phyloP scores from a whole-genome alignment of 805 yeast genomes.

The Suhomyces faveliae region DNA sequence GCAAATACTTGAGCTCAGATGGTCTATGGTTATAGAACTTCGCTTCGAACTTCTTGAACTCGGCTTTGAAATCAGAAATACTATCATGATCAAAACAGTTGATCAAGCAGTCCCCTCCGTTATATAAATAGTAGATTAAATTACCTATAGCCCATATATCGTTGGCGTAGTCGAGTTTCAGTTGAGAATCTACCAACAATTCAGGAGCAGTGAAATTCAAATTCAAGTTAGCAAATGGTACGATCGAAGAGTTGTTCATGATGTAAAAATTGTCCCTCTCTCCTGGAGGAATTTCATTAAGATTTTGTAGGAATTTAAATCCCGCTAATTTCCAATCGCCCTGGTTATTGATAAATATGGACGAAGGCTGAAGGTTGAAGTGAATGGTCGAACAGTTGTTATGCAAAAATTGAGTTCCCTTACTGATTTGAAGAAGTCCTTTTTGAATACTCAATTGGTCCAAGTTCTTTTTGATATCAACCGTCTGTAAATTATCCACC shows the following conservation, averaged over 20 bases:
- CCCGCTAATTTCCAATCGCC: conserved; percentile 96
- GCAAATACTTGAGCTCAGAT: conserved; percentile 41
- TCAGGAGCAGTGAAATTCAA: conserved; percentile 85
- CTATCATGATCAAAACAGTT: conserved; percentile 48
- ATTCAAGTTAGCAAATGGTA: conserved; percentile 75
- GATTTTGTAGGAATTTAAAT: conserved; percentile 48
- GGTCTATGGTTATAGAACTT: conserved; percentile 41
- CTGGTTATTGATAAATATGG: conserved; percentile 72
- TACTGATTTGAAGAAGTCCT: conserved; percentile 76
- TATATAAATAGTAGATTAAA: conserved; percentile 68
- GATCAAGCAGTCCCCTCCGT: conserved; percentile 45
- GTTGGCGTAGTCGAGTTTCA: conserved; percentile 55
- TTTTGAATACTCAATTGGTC: conserved; percentile 76
- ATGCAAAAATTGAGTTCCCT: conserved; percentile 82
- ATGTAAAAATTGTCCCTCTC: conserved; percentile 59
- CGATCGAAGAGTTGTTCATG: conserved; percentile 70
- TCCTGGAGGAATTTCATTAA: conserved; percentile 46
- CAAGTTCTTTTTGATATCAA: conserved; percentile 30
- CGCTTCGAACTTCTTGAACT: conserved; percentile 45
- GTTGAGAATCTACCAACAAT: conserved; percentile 55
- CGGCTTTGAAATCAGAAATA: conserved; percentile 59
- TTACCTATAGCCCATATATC: conserved; percentile 87
- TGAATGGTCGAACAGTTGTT: conserved; percentile 72
- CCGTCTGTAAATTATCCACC: conserved; percentile 49
- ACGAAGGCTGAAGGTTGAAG: conserved; percentile 71